A percentile compares a stretch with the other conserved stretches of the same genome.
phyloP scores from a whole-genome alignment of 257 asterid species.

The Solanum dulcamara region DNA sequence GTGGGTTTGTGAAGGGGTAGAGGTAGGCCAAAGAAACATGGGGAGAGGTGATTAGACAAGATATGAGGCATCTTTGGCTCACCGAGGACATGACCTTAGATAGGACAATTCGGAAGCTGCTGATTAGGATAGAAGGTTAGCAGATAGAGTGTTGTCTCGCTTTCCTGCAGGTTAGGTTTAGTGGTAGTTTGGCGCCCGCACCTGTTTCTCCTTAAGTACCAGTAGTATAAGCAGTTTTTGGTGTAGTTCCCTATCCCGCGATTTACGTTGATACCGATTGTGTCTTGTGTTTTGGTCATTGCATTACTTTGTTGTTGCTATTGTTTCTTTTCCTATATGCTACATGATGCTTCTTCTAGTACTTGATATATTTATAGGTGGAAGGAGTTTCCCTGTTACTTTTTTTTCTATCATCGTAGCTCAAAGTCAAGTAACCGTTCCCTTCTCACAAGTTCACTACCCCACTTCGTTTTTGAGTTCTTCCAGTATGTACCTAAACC shows the following conservation, averaged over 20 bases:
- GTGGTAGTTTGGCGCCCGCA: not conserved
- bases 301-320: not conserved
- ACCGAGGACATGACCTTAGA: not conserved
- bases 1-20: not conserved
- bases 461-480: not conserved
- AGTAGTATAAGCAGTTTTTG: not conserved
- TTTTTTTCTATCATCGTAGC: not conserved
- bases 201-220: not conserved
- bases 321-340: not conserved
- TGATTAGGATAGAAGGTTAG: not conserved
- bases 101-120: not conserved
- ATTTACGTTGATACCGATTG: not conserved
- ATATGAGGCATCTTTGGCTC: not conserved
- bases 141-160: not conserved
- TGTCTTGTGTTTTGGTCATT: not conserved
- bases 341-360: not conserved
- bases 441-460: not conserved
- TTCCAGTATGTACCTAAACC: not conserved
- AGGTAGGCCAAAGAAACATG: not conserved
- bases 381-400: not conserved
- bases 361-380: not conserved
- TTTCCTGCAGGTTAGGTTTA: not conserved
- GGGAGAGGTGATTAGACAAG: not conserved
- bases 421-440: not conserved
- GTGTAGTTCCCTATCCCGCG: not conserved